phyloP scores from a whole-genome alignment of 1,284 basidiomycete genomes.

The Taiwanofungus camphoratus region DNA sequence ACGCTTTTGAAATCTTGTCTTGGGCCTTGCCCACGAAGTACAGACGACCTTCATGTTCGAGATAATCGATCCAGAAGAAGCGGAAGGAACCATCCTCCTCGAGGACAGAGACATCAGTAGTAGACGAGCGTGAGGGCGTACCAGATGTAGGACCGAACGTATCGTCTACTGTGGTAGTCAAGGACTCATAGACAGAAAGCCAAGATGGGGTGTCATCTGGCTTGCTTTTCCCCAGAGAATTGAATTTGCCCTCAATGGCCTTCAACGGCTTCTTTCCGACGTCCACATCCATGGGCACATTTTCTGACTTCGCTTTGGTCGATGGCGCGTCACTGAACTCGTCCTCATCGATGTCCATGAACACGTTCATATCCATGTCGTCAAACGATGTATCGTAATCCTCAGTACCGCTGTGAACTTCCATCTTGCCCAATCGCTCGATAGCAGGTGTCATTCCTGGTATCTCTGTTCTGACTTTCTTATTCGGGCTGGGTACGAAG shows the following conservation, averaged over 20 bases:
- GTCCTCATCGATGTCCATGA: slow-evolving; percentile 39
- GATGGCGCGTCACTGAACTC: slow-evolving; percentile 21
- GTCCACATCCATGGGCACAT: slow-evolving; percentile 19
- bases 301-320: slow-evolving; percentile 22
- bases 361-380: slow-evolving; percentile 54
- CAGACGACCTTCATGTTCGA: slow-evolving; percentile 75
- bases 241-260: slow-evolving; percentile 14
- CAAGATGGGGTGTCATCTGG: slow-evolving; percentile 57
- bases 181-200: slow-evolving; percentile 72
- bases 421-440: slow-evolving; percentile 50
- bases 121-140: slow-evolving; percentile 27
- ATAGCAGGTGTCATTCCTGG: slow-evolving; percentile 46
- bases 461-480: slow-evolving; percentile 47
- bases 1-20: slow-evolving; percentile 62
- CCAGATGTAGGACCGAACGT: slow-evolving; percentile 43
- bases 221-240: slow-evolving; percentile 34
- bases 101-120: slow-evolving; percentile 49
- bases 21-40: slow-evolving; percentile 88
- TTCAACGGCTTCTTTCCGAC: slow-evolving; percentile 24
- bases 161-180: slow-evolving; percentile 53
- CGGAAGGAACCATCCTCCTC: slow-evolving; percentile 80
- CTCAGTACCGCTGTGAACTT: slow-evolving; percentile 48
- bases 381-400: slow-evolving; percentile 42
- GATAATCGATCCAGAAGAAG: slow-evolving; percentile 93
- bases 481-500: slow-evolving; percentile 58